These are phyloP conservation scores for Termitomyces sp. DNA, from an alignment of 768 basidiomycete species.

Conservation along the genomic window DNA sequence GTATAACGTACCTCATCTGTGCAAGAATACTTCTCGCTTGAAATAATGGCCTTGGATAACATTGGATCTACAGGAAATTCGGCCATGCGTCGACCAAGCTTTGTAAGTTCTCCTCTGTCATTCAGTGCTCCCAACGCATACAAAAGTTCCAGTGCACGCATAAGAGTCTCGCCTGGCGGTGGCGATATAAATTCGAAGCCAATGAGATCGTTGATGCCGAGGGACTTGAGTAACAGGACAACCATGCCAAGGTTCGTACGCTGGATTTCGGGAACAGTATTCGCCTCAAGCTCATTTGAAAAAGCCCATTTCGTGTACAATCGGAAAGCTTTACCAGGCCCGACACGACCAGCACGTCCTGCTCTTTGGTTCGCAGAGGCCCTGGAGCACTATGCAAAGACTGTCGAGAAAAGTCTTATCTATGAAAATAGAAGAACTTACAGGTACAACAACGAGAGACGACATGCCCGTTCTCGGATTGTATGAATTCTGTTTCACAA, in stretches of 20 bases:
- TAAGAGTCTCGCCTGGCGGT: slow-evolving; percentile 95
- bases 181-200: slow-evolving; percentile 99
- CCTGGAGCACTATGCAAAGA: slow-evolving; percentile 71
- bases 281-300: slow-evolving; percentile 91
- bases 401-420: neutral
- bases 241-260: slow-evolving; percentile 97
- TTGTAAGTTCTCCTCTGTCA: slow-evolving; percentile 95
- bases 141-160: slow-evolving; percentile 87
- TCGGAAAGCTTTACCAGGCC: slow-evolving; percentile 97
- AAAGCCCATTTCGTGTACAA: slow-evolving; percentile 99
- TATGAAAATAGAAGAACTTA: slow-evolving; percentile 32
- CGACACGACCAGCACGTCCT: slow-evolving; percentile 95
- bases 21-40: slow-evolving; percentile 89
- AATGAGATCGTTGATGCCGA: slow-evolving; percentile 97
- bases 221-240: slow-evolving; percentile 88
- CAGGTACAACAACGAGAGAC: slow-evolving; percentile 91
- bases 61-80: slow-evolving; percentile 99
- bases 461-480: slow-evolving; percentile 99
- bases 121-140: slow-evolving; percentile 97
- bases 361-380: slow-evolving; percentile 97
- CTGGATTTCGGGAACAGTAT: slow-evolving; percentile 98
- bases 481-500: slow-evolving; percentile 98
- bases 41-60: slow-evolving; percentile 93
- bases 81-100: slow-evolving; percentile 94
- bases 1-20: slow-evolving; percentile 79